phyloP scores from a whole-genome alignment of 2,329 filamentous ascomycete species.

The Aspergillus caelatus region DNA sequence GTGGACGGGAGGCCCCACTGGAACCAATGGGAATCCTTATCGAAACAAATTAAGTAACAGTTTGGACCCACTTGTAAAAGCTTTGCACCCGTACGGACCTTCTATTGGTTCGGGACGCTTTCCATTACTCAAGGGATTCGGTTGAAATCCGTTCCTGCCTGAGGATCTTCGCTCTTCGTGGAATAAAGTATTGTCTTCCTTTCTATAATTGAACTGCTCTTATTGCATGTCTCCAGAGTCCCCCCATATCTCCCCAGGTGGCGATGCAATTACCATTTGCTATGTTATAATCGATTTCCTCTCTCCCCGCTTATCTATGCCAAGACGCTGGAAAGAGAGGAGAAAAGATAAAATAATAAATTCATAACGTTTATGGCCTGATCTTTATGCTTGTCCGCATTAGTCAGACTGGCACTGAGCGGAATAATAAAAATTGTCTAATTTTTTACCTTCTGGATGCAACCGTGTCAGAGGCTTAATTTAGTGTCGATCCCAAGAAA shows the following conservation, averaged over 20 bases:
- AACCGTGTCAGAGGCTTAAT: not conserved
- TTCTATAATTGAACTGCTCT: not conserved
- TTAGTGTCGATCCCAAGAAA: not conserved
- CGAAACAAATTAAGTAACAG: constrained; percentile 14
- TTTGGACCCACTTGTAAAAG: not conserved
- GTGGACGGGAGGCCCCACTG: not conserved
- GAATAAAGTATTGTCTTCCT: not conserved
- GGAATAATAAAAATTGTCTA: not conserved
- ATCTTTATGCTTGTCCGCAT: not conserved
- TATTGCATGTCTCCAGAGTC: not conserved
- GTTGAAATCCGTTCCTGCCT: not conserved
- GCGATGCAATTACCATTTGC: constrained; percentile 1
- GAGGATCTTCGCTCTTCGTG: not conserved
- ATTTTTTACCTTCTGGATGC: not conserved
- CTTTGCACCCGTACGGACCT: not conserved
- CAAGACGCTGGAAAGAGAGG: not conserved
- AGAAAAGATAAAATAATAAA: no score
- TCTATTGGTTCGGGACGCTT: not conserved
- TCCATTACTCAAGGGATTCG: not conserved
- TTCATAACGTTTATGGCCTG: not conserved
- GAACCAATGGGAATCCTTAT: not conserved
- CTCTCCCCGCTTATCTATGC: not conserved
- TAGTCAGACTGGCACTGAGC: not conserved
- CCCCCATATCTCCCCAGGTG: constrained; percentile 1
- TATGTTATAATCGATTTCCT: not conserved